A percentile compares a stretch with the other conserved stretches of the same genome.
These are phyloP conservation scores for Macrophomina phaseolina DNA, from an alignment of 2,329 filamentous ascomycete species.

Conservation along the genomic window DNA sequence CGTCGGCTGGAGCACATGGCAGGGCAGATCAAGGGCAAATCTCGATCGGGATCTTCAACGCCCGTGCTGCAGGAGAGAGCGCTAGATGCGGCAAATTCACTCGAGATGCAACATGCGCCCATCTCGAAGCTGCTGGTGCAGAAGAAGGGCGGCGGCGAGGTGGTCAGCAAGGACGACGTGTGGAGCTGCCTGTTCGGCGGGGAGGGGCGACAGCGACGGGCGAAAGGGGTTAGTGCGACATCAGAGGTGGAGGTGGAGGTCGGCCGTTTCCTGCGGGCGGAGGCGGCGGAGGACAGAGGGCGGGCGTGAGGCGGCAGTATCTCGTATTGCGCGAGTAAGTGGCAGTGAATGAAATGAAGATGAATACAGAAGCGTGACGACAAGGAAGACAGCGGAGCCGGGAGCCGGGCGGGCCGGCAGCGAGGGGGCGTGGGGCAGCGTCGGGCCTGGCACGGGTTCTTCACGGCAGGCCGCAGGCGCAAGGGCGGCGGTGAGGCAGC, in stretches of 20 bases:
- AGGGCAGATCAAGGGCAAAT: conserved; percentile 33
- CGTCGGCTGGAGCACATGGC: conserved; percentile 80
- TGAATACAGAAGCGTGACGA: background rate
- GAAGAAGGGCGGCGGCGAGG: conserved; percentile 74
- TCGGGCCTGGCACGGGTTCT: background rate
- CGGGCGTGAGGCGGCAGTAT: background rate
- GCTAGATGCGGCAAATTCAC: conserved; percentile 82
- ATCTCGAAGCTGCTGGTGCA: conserved; percentile 74
- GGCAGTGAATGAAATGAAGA: background rate
- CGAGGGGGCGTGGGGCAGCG: background rate
- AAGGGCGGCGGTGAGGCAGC: background rate
- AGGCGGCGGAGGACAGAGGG: conserved; percentile 59
- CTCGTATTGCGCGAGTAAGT: conserved; percentile 6
- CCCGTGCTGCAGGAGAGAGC: conserved; percentile 60
- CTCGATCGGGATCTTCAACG: conserved; percentile 36
- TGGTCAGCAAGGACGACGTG: conserved; percentile 77
- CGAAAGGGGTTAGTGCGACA: conserved; percentile 38
- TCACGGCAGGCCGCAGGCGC: background rate
- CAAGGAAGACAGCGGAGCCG: background rate
- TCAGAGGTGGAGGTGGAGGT: conserved; percentile 51
- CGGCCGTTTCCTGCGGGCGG: conserved; percentile 57
- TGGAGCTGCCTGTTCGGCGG: conserved; percentile 88
- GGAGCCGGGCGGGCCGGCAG: background rate
- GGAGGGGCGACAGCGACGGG: conserved; percentile 38
- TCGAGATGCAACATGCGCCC: conserved; percentile 77